Conservation (phyloP, 345 rosid species). For the Pistacia integerrima region DNA sequence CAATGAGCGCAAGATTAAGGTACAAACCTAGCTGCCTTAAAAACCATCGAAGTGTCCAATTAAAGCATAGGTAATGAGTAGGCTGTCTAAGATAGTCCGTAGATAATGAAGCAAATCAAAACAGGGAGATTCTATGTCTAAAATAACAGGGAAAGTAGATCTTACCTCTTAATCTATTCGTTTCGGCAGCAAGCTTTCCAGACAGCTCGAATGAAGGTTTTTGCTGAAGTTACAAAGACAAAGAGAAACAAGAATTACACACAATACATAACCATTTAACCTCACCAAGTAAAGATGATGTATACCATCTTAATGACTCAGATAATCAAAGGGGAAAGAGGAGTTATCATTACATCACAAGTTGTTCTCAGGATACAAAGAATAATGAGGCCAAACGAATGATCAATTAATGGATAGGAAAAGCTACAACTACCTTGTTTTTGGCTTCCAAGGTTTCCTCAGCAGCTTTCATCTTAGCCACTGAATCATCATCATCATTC, state of each 20-base stretch:
- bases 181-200: slow-evolving; percentile 97
- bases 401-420: not conserved
- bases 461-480: slow-evolving; percentile 84
- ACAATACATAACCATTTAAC: slow-evolving; percentile 6
- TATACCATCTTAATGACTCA: not conserved
- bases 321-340: not conserved
- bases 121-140: not conserved
- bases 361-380: slow-evolving; percentile 11
- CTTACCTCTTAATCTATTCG: slow-evolving; percentile 86
- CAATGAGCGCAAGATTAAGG: not conserved
- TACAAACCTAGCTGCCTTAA: not conserved
- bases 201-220: slow-evolving; percentile 93
- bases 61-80: not conserved
- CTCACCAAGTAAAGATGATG: slow-evolving; percentile 4
- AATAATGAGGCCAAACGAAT: slow-evolving; percentile 10
- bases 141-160: slow-evolving; percentile 10
- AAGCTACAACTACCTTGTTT: slow-evolving; percentile 55
- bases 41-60: not conserved
- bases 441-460: slow-evolving; percentile 84
- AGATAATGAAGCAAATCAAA: not conserved
- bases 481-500: slow-evolving; percentile 65
- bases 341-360: not conserved
- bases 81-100: not conserved
- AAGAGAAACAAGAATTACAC: slow-evolving; percentile 15
- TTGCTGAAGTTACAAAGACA: slow-evolving; percentile 52